phyloP scores from a whole-genome alignment of 768 basidiomycete genomes.

The Dendrothele bispora region DNA sequence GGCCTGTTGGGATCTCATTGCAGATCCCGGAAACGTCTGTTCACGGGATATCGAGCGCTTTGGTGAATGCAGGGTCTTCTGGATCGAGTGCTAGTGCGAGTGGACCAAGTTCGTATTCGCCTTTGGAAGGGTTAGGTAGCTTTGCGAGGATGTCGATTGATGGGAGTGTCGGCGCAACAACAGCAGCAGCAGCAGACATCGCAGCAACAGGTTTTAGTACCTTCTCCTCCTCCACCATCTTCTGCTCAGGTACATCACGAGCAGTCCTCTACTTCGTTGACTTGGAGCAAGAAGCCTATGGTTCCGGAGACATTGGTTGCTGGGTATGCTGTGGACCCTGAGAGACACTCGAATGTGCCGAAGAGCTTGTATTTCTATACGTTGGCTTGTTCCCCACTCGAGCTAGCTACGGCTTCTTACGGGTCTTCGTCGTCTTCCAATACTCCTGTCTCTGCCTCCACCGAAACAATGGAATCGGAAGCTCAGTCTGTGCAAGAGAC shows the following conservation, averaged over 20 bases:
- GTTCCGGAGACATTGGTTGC: conserved; percentile 62
- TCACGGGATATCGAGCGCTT: no score
- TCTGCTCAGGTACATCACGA: conserved; percentile 18
- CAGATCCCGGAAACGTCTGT: conserved; percentile 49
- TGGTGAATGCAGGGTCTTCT: no score
- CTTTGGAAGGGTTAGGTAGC: conserved; percentile 58
- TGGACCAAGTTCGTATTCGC: conserved; percentile 48
- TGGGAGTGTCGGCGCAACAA: conserved; percentile 19
- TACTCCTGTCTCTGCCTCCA: no score
- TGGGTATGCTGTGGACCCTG: conserved; percentile 54
- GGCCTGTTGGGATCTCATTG: conserved; percentile 52
- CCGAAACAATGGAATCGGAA: no score
- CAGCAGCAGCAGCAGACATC: conserved; percentile 17
- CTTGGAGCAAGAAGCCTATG: conserved; percentile 20
- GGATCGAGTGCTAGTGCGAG: conserved; percentile 22
- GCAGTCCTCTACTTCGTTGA: conserved; percentile 12
- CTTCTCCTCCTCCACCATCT: conserved; percentile 22
- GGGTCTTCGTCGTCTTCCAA: no score
- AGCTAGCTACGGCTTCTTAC: no score
- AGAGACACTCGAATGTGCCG: conserved; percentile 43
- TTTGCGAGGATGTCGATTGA: conserved; percentile 67
- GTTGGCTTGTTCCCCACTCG: conserved; percentile 68
- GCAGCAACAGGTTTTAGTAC: no score
- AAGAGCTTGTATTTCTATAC: conserved; percentile 79
- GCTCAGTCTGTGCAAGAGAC: no score